A percentile compares a stretch with the other conserved stretches of the same genome.
Evolutionary conservation across 345 rosid species (phyloP).

Genomic region (Odontarrhena argentea): DNA sequence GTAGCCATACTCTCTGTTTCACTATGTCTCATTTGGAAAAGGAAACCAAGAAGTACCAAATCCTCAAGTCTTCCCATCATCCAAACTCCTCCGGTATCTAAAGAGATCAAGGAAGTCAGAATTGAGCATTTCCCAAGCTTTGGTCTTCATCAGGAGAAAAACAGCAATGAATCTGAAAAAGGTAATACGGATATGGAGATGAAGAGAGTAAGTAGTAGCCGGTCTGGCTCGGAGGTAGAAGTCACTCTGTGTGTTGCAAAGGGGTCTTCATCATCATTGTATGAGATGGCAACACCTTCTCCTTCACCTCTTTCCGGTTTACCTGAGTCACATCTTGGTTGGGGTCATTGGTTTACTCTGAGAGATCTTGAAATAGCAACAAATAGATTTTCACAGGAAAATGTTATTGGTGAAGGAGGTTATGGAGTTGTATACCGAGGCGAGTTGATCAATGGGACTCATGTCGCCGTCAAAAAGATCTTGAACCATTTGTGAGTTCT

Average conservation of each 20-base stretch:
- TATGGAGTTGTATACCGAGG: constrained; percentile 91
- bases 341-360: constrained; percentile 99
- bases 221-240: constrained; percentile 82
- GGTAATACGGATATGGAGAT: constrained; percentile 71
- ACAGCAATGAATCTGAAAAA: constrained; percentile 68
- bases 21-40: constrained; percentile 60
- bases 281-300: constrained; percentile 68
- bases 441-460: constrained; percentile 64
- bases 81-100: constrained; percentile 81
- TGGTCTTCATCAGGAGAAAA: constrained; percentile 59
- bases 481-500: constrained; percentile 77
- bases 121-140: constrained; percentile 74
- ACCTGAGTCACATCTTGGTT: constrained; percentile 90
- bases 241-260: constrained; percentile 53
- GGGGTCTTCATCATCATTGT: constrained; percentile 64
- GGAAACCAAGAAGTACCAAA: constrained; percentile 62
- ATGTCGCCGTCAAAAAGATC: constrained; percentile 93
- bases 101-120: constrained; percentile 91
- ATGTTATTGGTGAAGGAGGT: constrained; percentile 62
- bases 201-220: constrained; percentile 53
- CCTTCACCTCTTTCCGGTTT: constrained; percentile 87
- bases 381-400: constrained; percentile 63
- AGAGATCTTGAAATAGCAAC: constrained; percentile 86
- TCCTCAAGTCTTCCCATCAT: constrained; percentile 55
- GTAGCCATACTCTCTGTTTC: constrained; percentile 66